Base-by-base conservation (phyloP, 768 basidiomycete species). In the Collybia sordida region DNA sequence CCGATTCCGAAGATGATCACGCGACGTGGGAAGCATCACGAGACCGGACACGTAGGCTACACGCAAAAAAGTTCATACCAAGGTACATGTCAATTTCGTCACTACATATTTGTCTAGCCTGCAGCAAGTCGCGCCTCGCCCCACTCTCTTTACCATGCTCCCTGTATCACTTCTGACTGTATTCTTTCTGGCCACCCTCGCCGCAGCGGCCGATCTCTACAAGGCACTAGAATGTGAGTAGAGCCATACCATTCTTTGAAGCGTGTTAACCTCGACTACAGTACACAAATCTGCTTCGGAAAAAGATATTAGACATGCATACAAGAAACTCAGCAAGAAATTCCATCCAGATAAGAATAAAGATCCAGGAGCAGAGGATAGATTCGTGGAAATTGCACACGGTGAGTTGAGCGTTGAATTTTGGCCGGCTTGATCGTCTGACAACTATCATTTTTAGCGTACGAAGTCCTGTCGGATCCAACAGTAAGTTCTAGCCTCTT, bases 341-440 rank as follows among this genome's bases (percentile, higher is more conserved):
- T 93, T 80, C 49, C 95, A 98, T 62, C 96, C 96, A 0, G 96
- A 99, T 76, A 97, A 96, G 75, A 97, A 95, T 69, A 88, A 86
- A 60, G 90, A 89, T 14, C 79, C 85, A 47, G 85, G 74, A 2
- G 90, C 93, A 11, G 87, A 93, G 61, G 81, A 81, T 48, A 88
- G 79, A 63, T 98, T 98, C 65, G 91, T 97, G 18, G 86, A 96
- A 55, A 87, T 97, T 61, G 88, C 93, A 17, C 83, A 87, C 60
- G 93, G 94, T 94, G 60, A 54, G 81, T 65, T 24, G 19, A 19
- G 19, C 27, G 21, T 38, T 42, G 17, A 42, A 9, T 37, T 24
- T 23, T 14, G 25, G 22, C 27, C 34, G 17, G 42, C n/a, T 27
- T 45, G 46, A 40, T 12, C 23, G 25, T 46, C 43, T 54, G 40